Evolutionary conservation across 75 land plant species (phyloP), one percentile per base, ranked within the genome.

Genomic region (Cunninghamia lanceolata): DNA sequence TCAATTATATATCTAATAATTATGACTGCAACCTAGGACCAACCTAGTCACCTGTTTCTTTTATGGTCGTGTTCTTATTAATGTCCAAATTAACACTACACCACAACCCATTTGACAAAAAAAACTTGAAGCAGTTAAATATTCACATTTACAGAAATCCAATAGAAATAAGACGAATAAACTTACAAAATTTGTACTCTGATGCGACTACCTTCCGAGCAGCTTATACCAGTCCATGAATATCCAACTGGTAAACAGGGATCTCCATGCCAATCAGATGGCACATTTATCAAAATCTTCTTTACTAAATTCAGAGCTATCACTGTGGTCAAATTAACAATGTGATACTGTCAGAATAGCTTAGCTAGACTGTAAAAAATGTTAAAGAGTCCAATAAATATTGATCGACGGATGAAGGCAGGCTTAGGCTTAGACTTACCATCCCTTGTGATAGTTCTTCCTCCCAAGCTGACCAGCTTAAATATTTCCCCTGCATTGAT

Each of bases 181-280:
- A 93, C 96, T 91, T 87, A 94, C 96, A 94, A 82, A 10, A 90
- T 11, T 42, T 86, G 43, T 0, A 94, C 88, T 83, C 96, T 92
- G 56, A 88, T 84, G 15, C 66, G 85, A 66, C 36, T 38, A 63
- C 91, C 92, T 42, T 82, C 83, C 32, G 89, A 84, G 88, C 96
- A 94, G 45, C 89, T 89, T 84, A 94, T 45, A 74, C 94, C 96
- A 50, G 93, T 89, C 96, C 96, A 94, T 50, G 92, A 79, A 70
- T 93, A 89, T 25, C 63, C 68, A 8, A 19, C 45, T 45, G 96
- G 96, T 34, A 89, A 86, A 84, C 96, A 94, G 46, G 96, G 96
- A 85, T 94, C 96, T 68, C 96, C 96, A 75, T 43, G 79, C 96
- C 96, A 94, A 89, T 92, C 94, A 75, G 45, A 45, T 30, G 94